phyloP scores from a whole-genome alignment of 495 filamentous ascomycete genomes.

The Penicillium ochrochloron region DNA sequence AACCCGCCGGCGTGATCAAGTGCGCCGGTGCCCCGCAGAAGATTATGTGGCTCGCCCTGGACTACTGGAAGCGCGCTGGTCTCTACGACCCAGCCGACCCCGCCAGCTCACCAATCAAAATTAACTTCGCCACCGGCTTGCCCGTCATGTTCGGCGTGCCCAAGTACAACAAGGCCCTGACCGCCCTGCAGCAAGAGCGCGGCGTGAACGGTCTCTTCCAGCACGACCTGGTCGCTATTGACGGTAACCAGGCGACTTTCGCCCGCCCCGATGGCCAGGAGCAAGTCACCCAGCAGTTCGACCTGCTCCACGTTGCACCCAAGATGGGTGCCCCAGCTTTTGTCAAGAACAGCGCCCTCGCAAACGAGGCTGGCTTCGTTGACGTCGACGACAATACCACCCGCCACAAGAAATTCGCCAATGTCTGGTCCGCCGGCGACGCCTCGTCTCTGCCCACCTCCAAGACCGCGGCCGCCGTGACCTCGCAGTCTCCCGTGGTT shows the following conservation, averaged over 20 bases:
- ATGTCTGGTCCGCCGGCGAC: conserved; percentile 73
- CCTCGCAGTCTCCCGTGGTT: conserved; percentile 63
- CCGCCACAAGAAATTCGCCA: conserved; percentile 64
- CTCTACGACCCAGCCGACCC: conserved; percentile 54
- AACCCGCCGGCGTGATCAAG: conserved; percentile 68
- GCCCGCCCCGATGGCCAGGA: conserved; percentile 48
- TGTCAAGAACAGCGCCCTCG: conserved; percentile 60
- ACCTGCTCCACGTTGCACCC: conserved; percentile 63
- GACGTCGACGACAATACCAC: conserved; percentile 65
- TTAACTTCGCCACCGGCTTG: conserved; percentile 65
- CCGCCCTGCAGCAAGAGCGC: conserved; percentile 63
- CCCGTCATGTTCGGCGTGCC: conserved; percentile 71
- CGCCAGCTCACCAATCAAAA: conserved; percentile 56
- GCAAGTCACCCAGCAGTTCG: conserved; percentile 57
- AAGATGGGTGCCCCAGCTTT: conserved; percentile 67
- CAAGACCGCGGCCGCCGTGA: conserved; percentile 72
- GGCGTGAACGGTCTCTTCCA: conserved; percentile 69
- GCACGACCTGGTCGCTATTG: conserved; percentile 66
- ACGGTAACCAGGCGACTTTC: conserved; percentile 62
- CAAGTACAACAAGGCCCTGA: conserved; percentile 66
- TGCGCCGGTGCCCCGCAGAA: conserved; percentile 75
- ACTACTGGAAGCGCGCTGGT: conserved; percentile 65
- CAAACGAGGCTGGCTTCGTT: conserved; percentile 65
- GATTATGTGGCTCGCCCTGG: conserved; percentile 71
- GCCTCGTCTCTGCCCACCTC: conserved; percentile 68